A percentile compares a stretch with the other conserved stretches of the same genome.
phyloP scores from a whole-genome alignment of 2,329 filamentous ascomycete genomes.

The Diaporthe destruens region DNA sequence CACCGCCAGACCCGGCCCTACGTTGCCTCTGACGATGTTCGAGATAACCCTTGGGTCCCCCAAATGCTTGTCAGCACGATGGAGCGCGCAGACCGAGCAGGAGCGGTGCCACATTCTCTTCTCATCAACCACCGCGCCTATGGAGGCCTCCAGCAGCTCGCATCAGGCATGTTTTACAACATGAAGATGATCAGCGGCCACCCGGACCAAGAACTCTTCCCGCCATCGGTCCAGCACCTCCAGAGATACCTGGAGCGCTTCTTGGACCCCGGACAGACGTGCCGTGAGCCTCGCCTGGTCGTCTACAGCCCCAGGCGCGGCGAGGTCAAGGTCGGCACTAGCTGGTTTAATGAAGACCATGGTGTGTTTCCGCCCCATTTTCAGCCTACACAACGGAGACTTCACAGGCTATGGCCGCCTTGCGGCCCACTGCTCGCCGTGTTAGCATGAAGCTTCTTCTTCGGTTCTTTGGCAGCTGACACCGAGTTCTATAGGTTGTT shows the following conservation, averaged over 20 bases:
- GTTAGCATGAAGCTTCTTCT: background rate
- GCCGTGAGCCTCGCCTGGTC: constrained; percentile 53
- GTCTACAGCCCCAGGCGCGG: constrained; percentile 42
- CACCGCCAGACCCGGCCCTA: constrained; percentile 51
- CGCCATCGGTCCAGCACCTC: constrained; percentile 40
- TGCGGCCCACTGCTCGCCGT: background rate
- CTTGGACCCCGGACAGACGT: constrained; percentile 30
- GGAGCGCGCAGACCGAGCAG: constrained; percentile 46
- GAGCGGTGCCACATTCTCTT: constrained; percentile 44
- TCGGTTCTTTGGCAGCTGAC: background rate
- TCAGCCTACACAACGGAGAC: too few relatives aligned
- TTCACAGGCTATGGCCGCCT: background rate
- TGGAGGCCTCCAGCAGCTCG: constrained; percentile 53
- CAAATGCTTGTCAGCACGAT: constrained; percentile 47
- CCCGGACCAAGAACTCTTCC: constrained; percentile 39
- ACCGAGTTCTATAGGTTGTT: constrained; percentile 39
- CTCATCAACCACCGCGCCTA: constrained; percentile 49
- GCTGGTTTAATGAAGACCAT: constrained; percentile 55
- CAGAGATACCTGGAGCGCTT: constrained; percentile 43
- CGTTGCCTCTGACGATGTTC: constrained; percentile 35
- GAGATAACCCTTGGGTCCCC: constrained; percentile 39
- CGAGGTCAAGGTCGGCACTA: constrained; percentile 46
- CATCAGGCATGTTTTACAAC: constrained; percentile 58
- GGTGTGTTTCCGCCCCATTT: constrained; percentile 40
- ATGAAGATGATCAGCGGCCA: constrained; percentile 53